Conservation (phyloP, 163 green algal genomes). For the Chlamydomonas reinhardtii region DNA sequence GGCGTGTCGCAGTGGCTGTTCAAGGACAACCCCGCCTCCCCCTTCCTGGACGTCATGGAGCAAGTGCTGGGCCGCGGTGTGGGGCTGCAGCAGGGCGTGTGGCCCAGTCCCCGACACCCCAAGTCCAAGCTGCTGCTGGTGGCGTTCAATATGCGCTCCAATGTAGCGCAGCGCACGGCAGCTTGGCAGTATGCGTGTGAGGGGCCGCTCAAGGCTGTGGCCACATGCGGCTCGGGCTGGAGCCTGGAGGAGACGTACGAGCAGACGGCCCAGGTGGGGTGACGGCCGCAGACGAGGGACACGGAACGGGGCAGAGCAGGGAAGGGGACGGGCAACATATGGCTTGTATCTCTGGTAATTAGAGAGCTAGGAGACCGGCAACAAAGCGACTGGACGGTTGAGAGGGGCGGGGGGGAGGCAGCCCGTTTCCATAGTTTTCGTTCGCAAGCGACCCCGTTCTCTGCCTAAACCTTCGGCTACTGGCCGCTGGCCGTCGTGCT, state of each 20-base stretch:
- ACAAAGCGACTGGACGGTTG: too few species aligned
- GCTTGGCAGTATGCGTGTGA: not conserved
- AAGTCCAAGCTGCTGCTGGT: not conserved
- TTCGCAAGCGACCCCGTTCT: too few species aligned
- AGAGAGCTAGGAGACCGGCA: too few species aligned
- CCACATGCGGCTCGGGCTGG: not conserved
- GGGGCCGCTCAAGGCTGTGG: not conserved
- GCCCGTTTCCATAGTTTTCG: too few species aligned
- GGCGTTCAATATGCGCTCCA: not conserved
- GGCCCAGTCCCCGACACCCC: not conserved
- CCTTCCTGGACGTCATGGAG: not conserved
- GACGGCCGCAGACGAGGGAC: too few species aligned
- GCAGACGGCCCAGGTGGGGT: not conserved
- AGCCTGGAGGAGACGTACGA: slow-evolving; percentile 1
- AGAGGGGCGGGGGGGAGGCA: too few species aligned
- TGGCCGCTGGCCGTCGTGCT: too few species aligned
- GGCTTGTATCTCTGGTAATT: too few species aligned
- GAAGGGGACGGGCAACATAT: too few species aligned
- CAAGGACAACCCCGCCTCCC: not conserved
- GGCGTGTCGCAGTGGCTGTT: slow-evolving; percentile 3
- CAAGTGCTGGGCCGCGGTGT: not conserved
- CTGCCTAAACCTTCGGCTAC: too few species aligned
- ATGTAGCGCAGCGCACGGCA: not conserved
- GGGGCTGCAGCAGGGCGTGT: not conserved
- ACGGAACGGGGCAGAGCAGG: too few species aligned